Percentiles rank a stretch among this genome's conserved stretches.
These are phyloP conservation scores for Delitschia confertaspora DNA, from an alignment of 495 filamentous ascomycete genomes.

Conservation along the genomic window DNA sequence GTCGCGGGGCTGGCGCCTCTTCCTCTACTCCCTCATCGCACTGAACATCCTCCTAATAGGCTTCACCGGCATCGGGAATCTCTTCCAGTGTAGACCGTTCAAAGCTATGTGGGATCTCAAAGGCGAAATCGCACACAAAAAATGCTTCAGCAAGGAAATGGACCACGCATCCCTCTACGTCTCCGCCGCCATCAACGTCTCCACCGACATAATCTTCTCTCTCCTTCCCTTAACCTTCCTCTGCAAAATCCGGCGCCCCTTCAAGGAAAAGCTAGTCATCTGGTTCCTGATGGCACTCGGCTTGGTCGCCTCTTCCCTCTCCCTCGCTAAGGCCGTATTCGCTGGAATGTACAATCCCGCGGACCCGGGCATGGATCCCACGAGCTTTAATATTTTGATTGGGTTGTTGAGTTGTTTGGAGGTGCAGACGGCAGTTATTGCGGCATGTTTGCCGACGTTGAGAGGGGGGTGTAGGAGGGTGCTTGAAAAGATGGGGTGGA, in stretches of 20 bases:
- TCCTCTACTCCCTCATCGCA: conserved; percentile 25
- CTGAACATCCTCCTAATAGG: conserved; percentile 21
- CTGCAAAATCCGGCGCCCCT: conserved; percentile 29
- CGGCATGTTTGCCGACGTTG: conserved; percentile 28
- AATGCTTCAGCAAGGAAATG: conserved; percentile 22
- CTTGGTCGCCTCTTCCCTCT: conserved; percentile 28
- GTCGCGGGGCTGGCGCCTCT: conserved; percentile 16
- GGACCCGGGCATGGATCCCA: neutral
- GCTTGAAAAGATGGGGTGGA: conserved; percentile 9
- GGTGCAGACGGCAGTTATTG: conserved; percentile 22
- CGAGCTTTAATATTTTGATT: neutral
- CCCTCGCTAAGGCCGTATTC: conserved; percentile 1
- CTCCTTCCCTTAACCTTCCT: conserved; percentile 36
- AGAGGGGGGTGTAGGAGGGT: conserved; percentile 24
- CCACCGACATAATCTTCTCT: conserved; percentile 32
- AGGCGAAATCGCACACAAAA: conserved; percentile 6
- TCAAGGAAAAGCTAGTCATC: conserved; percentile 31
- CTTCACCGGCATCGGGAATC: conserved; percentile 11
- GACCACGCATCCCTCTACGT: conserved; percentile 24
- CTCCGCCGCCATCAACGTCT: conserved; percentile 23
- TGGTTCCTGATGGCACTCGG: conserved; percentile 33
- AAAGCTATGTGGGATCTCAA: conserved; percentile 28
- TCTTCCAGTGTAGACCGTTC: conserved; percentile 31
- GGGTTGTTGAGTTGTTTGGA: conserved; percentile 8
- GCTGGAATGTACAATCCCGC: neutral